Base-by-base conservation (phyloP, 805 yeast species). In the Starmerella lactis-condensi region DNA sequence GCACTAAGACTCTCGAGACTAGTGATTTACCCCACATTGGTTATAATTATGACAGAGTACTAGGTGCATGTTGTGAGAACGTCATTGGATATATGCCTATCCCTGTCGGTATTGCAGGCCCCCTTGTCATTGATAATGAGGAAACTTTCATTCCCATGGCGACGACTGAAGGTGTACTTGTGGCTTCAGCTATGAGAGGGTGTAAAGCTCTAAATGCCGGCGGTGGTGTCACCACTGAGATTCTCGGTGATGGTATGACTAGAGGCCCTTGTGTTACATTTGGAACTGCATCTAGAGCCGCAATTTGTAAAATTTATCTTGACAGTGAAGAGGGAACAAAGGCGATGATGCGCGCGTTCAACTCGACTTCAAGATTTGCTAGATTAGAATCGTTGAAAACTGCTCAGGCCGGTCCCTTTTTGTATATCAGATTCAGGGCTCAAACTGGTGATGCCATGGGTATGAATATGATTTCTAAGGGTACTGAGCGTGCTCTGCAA, bases 391-490 rank as follows among this genome's bases (percentile, higher is more conserved):
- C 76, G 45, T 62, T 85, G 42, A 77, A 81, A 54, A 81, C 95
- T 12, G 92, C 96, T 3, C 62, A 85, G 54, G 98, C 99, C 12
- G 98, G 99, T 19, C 75, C 75, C 29, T 62, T 76, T 44, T 62
- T 89, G 46, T 89, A 69, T 48, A 75, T 89, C 45, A 72, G 99
- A 50, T 89, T 89, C 63, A 72, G 83, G 53, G 91, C 99, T n/a
- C 82, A 93, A 24, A 89, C 99, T 13, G 99, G 99, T 56, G 99
- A 89, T 61, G 99, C 99, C 13, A 89, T 89, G 99, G 99, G 99
- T 42, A 89, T 89, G 99, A 89, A 89, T 54, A 89, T 89, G 99
- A 89, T 89, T 39, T 85, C 96, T 18, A 89, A 89, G 58, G 99
- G 98, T 55, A 94, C 82, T 28, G 99, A 89, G 52, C 65, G 62